Conservation (phyloP, 2,329 filamentous ascomycete genomes). For the Sporothrix sp. region DNA sequence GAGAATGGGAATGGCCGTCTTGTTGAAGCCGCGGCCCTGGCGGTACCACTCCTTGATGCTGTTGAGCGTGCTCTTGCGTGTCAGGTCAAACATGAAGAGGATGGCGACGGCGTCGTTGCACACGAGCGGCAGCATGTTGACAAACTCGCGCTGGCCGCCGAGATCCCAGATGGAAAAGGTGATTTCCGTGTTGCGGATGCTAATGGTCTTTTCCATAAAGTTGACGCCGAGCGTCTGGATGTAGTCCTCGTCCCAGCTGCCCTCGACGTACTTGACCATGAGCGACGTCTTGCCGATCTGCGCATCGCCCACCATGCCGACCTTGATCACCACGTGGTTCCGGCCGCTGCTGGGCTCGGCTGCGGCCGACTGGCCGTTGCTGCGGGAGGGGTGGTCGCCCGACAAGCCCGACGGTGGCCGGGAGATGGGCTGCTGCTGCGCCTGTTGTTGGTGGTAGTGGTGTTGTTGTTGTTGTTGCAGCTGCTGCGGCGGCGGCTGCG, state of each 20-base stretch:
- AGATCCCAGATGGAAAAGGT: conserved; percentile 99
- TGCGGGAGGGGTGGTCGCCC: conserved; percentile 36
- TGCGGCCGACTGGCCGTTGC: conserved; percentile 26
- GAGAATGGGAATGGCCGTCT: conserved; percentile 96
- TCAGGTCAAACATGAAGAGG: conserved; percentile 98
- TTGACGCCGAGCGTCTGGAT: conserved; percentile 98
- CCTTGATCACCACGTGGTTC: conserved; percentile 90
- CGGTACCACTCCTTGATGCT: conserved; percentile 99
- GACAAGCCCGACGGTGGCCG: conserved; percentile 48
- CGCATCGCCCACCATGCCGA: conserved; percentile 97
- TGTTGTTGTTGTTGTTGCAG: conserved; percentile 13
- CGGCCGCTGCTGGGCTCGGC: conserved; percentile 37
- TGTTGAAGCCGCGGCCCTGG: conserved; percentile 96
- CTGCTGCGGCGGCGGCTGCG: conserved; percentile 14
- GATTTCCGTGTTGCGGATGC: conserved; percentile 97
- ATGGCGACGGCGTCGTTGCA: conserved; percentile 99
- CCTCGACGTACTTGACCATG: conserved; percentile 99
- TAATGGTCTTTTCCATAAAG: conserved; percentile 99
- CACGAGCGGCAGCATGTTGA: conserved; percentile 98
- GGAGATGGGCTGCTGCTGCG: conserved; percentile 37
- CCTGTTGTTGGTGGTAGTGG: conserved; percentile 29
- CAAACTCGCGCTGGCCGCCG: conserved; percentile 94
- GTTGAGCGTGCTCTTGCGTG: conserved; percentile 94
- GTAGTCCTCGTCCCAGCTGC: conserved; percentile 99
- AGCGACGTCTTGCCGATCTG: conserved; percentile 98